phyloP scores from a whole-genome alignment of 371 early-diverging fungal species.

The Lichtheimia ramosa region DNA sequence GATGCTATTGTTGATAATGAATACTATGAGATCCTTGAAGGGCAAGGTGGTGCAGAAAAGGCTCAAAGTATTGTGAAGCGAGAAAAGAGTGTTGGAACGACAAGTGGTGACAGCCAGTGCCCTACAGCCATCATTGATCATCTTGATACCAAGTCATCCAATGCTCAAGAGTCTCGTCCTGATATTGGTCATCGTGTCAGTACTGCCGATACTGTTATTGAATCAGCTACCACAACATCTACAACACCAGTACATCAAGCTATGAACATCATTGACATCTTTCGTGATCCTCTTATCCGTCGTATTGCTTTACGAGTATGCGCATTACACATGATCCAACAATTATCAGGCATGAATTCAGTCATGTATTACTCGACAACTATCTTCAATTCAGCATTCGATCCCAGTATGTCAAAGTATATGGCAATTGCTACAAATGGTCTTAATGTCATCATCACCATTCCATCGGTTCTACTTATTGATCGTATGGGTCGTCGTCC shows the following conservation, averaged over 20 bases:
- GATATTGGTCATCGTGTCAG: background rate
- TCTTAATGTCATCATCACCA: constrained; percentile 54
- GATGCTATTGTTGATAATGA: constrained; percentile 48
- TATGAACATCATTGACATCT: constrained; percentile 28
- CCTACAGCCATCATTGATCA: background rate
- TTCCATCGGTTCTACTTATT: constrained; percentile 56
- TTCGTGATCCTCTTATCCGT: constrained; percentile 29
- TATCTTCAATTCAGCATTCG: constrained; percentile 55
- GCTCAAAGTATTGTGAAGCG: background rate
- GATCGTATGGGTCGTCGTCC: constrained; percentile 74
- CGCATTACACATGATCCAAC: constrained; percentile 65
- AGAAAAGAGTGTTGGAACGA: background rate
- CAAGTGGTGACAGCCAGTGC: background rate
- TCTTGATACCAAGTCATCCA: background rate
- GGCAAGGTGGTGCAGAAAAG: constrained; percentile 29
- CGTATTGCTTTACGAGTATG: constrained; percentile 50
- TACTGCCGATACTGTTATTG: background rate
- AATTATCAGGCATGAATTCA: constrained; percentile 84
- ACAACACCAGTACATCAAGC: constrained; percentile 21
- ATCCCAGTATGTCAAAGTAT: constrained; percentile 39
- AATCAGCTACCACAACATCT: constrained; percentile 13
- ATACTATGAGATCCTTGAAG: constrained; percentile 54
- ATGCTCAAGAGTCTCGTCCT: too few relatives aligned
- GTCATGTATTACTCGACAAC: constrained; percentile 73
- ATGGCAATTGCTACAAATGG: constrained; percentile 56